phyloP scores from a whole-genome alignment of 371 early-diverging fungal genomes.

The Apophysomyces elegans region DNA sequence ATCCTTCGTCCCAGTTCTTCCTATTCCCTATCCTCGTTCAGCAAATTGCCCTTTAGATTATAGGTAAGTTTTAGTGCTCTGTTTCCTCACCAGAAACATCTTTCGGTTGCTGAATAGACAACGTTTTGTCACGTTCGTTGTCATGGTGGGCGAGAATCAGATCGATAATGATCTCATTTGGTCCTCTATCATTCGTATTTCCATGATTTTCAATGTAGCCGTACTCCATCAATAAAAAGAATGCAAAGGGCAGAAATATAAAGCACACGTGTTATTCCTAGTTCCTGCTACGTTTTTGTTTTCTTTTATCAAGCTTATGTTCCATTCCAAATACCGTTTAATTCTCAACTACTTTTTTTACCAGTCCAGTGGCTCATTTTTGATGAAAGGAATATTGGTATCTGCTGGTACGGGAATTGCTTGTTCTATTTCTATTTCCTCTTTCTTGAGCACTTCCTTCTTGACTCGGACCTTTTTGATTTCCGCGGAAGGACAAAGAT shows the following conservation, averaged over 20 bases:
- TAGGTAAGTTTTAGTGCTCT: background rate
- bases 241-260: background rate
- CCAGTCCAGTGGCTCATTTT: conserved; percentile 19
- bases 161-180: background rate
- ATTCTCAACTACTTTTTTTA: conserved; percentile 9
- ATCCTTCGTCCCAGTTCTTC: conserved; percentile 2
- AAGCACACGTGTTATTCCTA: background rate
- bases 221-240: background rate
- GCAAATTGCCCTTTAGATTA: background rate
- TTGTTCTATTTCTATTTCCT: background rate
- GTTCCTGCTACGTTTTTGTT: conserved; percentile 2
- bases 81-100: background rate
- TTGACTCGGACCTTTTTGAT: conserved; percentile 20
- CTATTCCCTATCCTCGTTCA: background rate
- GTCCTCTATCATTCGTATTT: background rate
- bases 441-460: conserved; percentile 1
- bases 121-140: background rate
- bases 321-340: conserved; percentile 8
- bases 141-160: background rate
- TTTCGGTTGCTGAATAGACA: background rate
- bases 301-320: background rate
- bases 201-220: background rate
- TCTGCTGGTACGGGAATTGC: background rate
- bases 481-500: conserved; percentile 70
- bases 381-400: background rate